A percentile compares a stretch with the other conserved stretches of the same genome.
phyloP scores from a whole-genome alignment of 2,329 filamentous ascomycete genomes.

The Scedosporium aurantiacum region DNA sequence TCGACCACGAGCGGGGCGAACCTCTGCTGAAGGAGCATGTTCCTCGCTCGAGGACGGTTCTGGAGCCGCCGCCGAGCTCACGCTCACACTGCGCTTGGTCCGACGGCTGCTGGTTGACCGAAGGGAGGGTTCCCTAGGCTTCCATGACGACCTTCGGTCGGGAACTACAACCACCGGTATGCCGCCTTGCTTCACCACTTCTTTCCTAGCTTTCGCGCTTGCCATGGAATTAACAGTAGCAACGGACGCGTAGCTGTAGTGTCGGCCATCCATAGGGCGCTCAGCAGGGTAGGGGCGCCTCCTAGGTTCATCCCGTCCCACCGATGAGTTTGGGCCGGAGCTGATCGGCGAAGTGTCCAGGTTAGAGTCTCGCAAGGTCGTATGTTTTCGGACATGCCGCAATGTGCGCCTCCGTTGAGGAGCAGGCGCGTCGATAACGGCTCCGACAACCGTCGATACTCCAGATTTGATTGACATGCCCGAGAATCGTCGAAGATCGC shows the following conservation, averaged over 20 bases:
- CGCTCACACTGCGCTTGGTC: constrained; percentile 41
- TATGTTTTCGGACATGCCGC: constrained; percentile 49
- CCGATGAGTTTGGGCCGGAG: constrained; percentile 29
- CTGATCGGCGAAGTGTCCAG: constrained; percentile 28
- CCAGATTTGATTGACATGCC: constrained; percentile 43
- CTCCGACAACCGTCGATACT: constrained; percentile 46
- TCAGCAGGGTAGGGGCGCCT: constrained; percentile 18
- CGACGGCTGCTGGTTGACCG: constrained; percentile 50
- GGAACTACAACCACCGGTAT: constrained; percentile 55
- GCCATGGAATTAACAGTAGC: constrained; percentile 37
- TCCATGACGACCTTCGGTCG: constrained; percentile 42
- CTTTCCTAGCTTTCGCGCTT: constrained; percentile 44
- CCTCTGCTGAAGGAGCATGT: constrained; percentile 29
- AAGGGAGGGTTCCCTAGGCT: constrained; percentile 43
- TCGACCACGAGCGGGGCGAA: constrained; percentile 27
- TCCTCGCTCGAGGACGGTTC: constrained; percentile 32
- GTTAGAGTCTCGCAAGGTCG: constrained; percentile 34
- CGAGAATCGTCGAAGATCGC: constrained; percentile 39
- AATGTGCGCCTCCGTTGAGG: constrained; percentile 39
- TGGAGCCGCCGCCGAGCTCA: constrained; percentile 31
- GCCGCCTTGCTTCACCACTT: constrained; percentile 46
- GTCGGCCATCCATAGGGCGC: constrained; percentile 19
- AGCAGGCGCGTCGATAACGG: constrained; percentile 39
- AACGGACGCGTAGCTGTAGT: constrained; percentile 38
- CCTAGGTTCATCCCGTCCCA: constrained; percentile 8